Evolutionary conservation across 176 grass and related monocot species (phyloP).

Genomic region (Musa beccarii): DNA sequence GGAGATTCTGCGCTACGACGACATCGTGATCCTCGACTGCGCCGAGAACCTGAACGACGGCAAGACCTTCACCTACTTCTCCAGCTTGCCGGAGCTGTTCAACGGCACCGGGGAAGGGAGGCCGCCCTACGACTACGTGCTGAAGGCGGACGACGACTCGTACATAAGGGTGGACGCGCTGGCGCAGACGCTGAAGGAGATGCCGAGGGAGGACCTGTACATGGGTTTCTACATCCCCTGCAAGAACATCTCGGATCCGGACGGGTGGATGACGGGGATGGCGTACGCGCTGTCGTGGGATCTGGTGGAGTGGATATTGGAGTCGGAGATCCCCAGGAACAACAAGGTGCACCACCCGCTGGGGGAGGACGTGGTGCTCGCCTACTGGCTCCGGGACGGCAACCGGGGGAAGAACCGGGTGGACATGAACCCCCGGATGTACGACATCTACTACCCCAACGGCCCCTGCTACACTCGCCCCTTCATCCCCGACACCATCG

Average conservation of each 20-base stretch:
- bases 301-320: constrained; percentile 65
- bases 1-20: constrained; percentile 42
- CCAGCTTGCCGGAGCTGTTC: constrained; percentile 32
- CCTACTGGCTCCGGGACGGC: constrained; percentile 55
- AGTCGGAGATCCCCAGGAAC: constrained; percentile 36
- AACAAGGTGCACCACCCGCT: constrained; percentile 16
- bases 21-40: constrained; percentile 53
- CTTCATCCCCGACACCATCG: constrained; percentile 51
- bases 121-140: constrained; percentile 59
- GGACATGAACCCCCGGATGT: constrained; percentile 52
- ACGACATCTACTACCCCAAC: constrained; percentile 34
- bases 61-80: constrained; percentile 59
- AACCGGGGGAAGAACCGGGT: constrained; percentile 58
- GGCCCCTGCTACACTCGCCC: background rate
- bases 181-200: constrained; percentile 25
- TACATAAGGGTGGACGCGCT: constrained; percentile 57
- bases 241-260: constrained; percentile 15
- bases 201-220: constrained; percentile 60
- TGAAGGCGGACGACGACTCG: constrained; percentile 88
- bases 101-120: background rate
- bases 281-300: constrained; percentile 84
- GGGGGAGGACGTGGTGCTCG: constrained; percentile 60
- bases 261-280: constrained; percentile 73
- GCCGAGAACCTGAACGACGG: constrained; percentile 31
- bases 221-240: constrained; percentile 47